phyloP scores from a whole-genome alignment of 225 moss, liverwort and hornwort species.

The Pseudoscleropodium purum region DNA sequence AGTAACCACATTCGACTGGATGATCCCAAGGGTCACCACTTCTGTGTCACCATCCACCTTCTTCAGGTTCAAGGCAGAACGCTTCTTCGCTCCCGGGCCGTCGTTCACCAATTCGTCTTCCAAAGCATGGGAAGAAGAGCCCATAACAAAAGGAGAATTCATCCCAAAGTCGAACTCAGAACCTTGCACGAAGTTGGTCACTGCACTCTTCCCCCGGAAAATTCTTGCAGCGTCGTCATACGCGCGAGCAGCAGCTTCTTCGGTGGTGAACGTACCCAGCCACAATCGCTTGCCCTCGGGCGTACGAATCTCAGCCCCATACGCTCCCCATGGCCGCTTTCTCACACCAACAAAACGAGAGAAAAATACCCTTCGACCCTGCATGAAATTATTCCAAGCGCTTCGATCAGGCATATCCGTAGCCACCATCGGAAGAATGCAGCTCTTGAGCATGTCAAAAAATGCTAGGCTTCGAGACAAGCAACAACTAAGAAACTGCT shows the following conservation, averaged over 20 bases:
- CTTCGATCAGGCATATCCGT: not conserved
- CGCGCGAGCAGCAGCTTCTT: constrained; percentile 93
- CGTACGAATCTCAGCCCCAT: constrained; percentile 96
- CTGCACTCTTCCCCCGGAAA: constrained; percentile 90
- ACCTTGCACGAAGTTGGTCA: constrained; percentile 77
- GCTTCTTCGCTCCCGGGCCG: constrained; percentile 42
- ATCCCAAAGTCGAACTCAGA: constrained; percentile 46
- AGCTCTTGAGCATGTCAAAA: not conserved
- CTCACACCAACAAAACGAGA: constrained; percentile 94
- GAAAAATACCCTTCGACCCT: constrained; percentile 82
- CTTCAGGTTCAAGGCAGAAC: constrained; percentile 31
- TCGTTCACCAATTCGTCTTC: constrained; percentile 32
- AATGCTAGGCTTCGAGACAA: not conserved
- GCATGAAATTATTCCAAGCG: not conserved
- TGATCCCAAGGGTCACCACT: constrained; percentile 11
- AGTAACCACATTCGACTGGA: constrained; percentile 2
- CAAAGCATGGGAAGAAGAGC: constrained; percentile 27
- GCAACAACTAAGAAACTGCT: not conserved
- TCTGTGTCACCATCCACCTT: constrained; percentile 40
- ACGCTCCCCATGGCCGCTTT: constrained; percentile 98
- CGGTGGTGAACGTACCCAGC: constrained; percentile 96
- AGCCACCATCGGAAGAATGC: not conserved
- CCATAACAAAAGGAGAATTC: constrained; percentile 29
- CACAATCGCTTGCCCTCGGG: constrained; percentile 91
- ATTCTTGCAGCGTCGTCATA: constrained; percentile 89